phyloP scores from a whole-genome alignment of 352 stramenopile species.

The Globisporangium echinulatum region DNA sequence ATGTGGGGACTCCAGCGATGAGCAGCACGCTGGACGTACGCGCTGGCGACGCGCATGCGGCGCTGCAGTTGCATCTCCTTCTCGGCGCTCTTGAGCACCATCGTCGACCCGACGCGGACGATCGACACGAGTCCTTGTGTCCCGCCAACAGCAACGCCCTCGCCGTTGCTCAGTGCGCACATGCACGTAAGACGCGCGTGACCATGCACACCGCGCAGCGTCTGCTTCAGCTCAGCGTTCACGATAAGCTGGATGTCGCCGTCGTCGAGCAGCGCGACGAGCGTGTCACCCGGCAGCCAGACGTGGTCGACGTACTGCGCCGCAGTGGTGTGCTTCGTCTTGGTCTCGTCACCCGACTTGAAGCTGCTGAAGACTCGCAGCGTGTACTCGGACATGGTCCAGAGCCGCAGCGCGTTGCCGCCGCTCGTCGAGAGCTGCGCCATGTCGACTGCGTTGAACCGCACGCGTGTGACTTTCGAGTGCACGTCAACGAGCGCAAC shows the following conservation, averaged over 20 bases:
- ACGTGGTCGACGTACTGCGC: conserved; percentile 60
- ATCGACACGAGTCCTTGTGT: conserved; percentile 53
- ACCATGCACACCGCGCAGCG: conserved; percentile 52
- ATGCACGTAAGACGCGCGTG: conserved; percentile 29
- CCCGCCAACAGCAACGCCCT: conserved; percentile 52
- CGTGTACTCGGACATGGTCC: conserved; percentile 68
- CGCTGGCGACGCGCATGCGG: conserved; percentile 41
- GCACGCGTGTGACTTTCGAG: conserved; percentile 58
- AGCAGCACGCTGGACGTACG: conserved; percentile 20
- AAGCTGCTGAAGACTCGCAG: conserved; percentile 68
- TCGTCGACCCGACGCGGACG: conserved; percentile 44
- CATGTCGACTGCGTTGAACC: conserved; percentile 76
- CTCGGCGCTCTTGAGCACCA: conserved; percentile 38
- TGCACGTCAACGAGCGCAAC: conserved; percentile 60
- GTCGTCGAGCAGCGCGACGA: conserved; percentile 63
- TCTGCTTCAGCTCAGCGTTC: conserved; percentile 69
- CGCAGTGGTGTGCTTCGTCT: conserved; percentile 22
- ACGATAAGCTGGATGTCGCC: conserved; percentile 71
- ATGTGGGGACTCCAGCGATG: neutral
- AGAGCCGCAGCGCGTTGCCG: conserved; percentile 61
- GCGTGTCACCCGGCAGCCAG: conserved; percentile 59
- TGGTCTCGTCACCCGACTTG: conserved; percentile 66
- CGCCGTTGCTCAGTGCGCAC: conserved; percentile 34
- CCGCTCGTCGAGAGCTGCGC: conserved; percentile 70
- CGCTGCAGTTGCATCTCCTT: conserved; percentile 69